A percentile compares a stretch with the other conserved stretches of the same genome.
phyloP scores from a whole-genome alignment of 2,329 filamentous ascomycete genomes.

The Neospermospora avenae region DNA sequence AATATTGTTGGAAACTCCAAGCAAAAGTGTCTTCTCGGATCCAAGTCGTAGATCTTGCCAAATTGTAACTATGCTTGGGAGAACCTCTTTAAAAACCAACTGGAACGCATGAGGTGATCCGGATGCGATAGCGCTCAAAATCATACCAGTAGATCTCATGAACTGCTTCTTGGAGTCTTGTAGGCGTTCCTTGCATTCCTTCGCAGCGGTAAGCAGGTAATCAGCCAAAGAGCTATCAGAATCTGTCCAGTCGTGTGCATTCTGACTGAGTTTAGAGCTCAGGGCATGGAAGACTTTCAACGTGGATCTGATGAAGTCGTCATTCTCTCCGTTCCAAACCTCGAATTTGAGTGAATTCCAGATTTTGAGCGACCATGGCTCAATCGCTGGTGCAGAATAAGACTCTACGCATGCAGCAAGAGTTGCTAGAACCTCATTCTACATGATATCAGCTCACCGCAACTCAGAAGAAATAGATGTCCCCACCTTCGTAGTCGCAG shows the following conservation, averaged over 20 bases:
- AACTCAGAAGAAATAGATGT: not conserved
- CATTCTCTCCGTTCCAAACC: conserved; percentile 34
- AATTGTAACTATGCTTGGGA: conserved; percentile 23
- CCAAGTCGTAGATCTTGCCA: conserved; percentile 23
- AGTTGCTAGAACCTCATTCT: conserved; percentile 31
- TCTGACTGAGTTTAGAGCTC: conserved; percentile 4
- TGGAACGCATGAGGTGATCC: conserved; percentile 23
- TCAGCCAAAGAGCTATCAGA: conserved; percentile 1
- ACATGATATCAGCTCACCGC: conserved; percentile 13
- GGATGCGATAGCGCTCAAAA: conserved; percentile 25
- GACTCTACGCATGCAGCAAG: conserved; percentile 19
- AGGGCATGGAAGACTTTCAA: conserved; percentile 27
- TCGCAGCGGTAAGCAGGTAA: conserved; percentile 5
- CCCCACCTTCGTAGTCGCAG: conserved; percentile 32
- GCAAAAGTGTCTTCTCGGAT: conserved; percentile 24
- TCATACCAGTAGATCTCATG: conserved; percentile 28
- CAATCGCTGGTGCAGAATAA: conserved; percentile 22
- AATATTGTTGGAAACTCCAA: conserved; percentile 31
- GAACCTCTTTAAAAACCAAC: conserved; percentile 20
- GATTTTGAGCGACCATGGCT: conserved; percentile 25
- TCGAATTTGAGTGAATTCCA: conserved; percentile 36
- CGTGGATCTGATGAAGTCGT: conserved; percentile 30
- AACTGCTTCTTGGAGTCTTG: conserved; percentile 39
- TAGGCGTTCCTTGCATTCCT: conserved; percentile 34
- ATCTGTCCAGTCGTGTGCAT: not conserved